These are phyloP conservation scores for Globisporangium lucens DNA, from an alignment of 352 stramenopile genomes.

Conservation along the genomic window DNA sequence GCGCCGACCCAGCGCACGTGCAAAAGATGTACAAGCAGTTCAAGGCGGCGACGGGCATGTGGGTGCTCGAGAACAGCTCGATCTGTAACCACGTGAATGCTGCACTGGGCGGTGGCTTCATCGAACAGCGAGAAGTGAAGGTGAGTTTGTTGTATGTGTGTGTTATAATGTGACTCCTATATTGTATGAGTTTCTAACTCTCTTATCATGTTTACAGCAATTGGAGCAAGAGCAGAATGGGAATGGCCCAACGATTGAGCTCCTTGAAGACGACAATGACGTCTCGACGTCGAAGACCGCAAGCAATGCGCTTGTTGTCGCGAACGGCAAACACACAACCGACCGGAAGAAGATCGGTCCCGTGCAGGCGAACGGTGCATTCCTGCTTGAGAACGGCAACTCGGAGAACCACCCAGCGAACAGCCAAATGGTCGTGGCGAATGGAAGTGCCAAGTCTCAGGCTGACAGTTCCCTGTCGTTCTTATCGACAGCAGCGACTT, in stretches of 20 bases:
- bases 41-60: slow-evolving; percentile 76
- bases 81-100: slow-evolving; percentile 78
- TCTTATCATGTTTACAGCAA: slow-evolving; percentile 11
- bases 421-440: slow-evolving; percentile 43
- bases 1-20: slow-evolving; percentile 72
- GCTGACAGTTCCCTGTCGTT: slow-evolving; percentile 22
- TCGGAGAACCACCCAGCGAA: slow-evolving; percentile 33
- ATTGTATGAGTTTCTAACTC: background rate
- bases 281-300: slow-evolving; percentile 10
- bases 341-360: slow-evolving; percentile 12
- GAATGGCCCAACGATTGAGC: slow-evolving; percentile 34
- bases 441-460: slow-evolving; percentile 18
- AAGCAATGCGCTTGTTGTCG: slow-evolving; percentile 33
- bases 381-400: slow-evolving; percentile 35
- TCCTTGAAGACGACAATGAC: slow-evolving; percentile 41
- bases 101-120: slow-evolving; percentile 60
- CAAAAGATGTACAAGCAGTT: slow-evolving; percentile 89
- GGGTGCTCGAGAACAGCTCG: slow-evolving; percentile 82
- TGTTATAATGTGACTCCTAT: too few species aligned
- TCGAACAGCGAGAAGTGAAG: slow-evolving; percentile 45
- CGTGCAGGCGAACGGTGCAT: slow-evolving; percentile 14
- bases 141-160: slow-evolving; percentile 7
- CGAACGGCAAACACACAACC: slow-evolving; percentile 9
- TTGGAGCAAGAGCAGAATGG: slow-evolving; percentile 26
- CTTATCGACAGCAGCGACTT: slow-evolving; percentile 36